These are phyloP conservation scores for Prillingera fragicola DNA, from an alignment of 1,284 basidiomycete genomes.

Conservation along the genomic window DNA sequence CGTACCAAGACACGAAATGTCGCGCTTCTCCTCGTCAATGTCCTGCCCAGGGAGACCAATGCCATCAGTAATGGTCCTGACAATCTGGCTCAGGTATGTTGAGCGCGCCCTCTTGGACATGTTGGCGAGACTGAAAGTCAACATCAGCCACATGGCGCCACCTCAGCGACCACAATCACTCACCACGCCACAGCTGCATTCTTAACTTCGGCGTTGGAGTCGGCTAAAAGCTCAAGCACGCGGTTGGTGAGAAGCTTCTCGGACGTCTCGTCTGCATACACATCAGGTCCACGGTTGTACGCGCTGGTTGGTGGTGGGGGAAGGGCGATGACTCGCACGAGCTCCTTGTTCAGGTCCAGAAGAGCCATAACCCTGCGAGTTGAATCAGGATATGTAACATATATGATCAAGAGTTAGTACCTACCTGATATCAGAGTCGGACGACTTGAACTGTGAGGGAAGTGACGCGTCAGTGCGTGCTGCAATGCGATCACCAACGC, in stretches of 20 bases:
- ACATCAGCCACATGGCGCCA: slow-evolving; percentile 1
- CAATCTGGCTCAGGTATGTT: slow-evolving; percentile 75
- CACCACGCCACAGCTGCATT: slow-evolving; percentile 94
- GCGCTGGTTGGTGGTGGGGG: slow-evolving; percentile 6
- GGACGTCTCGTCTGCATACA: slow-evolving; percentile 64
- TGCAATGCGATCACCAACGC: not conserved
- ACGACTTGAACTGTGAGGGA: slow-evolving; percentile 33
- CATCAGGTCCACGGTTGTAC: not conserved
- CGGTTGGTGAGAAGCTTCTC: slow-evolving; percentile 75
- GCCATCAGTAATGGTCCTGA: slow-evolving; percentile 56
- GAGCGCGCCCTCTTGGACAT: slow-evolving; percentile 34
- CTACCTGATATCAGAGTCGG: slow-evolving; percentile 40
- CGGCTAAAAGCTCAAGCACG: slow-evolving; percentile 77
- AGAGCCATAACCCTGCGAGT: slow-evolving; percentile 80
- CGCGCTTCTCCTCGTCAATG: slow-evolving; percentile 53
- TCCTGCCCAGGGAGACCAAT: slow-evolving; percentile 21
- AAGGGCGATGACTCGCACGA: slow-evolving; percentile 61
- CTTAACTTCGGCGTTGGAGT: slow-evolving; percentile 96
- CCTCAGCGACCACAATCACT: slow-evolving; percentile 7
- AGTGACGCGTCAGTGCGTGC: not conserved
- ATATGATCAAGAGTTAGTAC: not conserved
- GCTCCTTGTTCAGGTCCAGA: slow-evolving; percentile 82
- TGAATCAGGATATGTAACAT: not conserved
- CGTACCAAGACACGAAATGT: slow-evolving; percentile 86
- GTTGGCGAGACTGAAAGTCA: slow-evolving; percentile 26